phyloP scores from a whole-genome alignment of 2,329 filamentous ascomycete genomes.

The Mollisia scopiformis region DNA sequence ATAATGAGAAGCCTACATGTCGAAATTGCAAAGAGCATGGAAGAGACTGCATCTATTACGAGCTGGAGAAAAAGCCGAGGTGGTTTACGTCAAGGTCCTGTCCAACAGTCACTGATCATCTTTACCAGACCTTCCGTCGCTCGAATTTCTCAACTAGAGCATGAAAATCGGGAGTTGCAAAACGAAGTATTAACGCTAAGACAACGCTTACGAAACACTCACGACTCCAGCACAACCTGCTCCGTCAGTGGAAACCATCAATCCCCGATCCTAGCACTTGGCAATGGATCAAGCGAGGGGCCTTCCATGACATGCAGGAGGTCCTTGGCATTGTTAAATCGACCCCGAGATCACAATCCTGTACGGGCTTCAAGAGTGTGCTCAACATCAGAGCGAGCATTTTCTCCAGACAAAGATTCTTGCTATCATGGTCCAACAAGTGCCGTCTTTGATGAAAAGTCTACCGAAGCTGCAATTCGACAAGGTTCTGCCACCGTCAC shows the following conservation, averaged over 20 bases:
- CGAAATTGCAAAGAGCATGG: constrained; percentile 49
- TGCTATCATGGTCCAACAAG: constrained; percentile 18
- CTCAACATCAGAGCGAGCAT: neutral
- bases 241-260: too few species aligned
- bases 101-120: too few species aligned
- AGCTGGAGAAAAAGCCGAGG: constrained; percentile 10
- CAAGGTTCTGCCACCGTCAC: neutral
- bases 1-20: constrained; percentile 47
- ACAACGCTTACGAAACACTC: too few species aligned
- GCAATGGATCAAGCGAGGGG: too few species aligned
- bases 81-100: too few species aligned
- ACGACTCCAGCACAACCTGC: too few species aligned
- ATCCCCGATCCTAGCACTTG: too few species aligned
- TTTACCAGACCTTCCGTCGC: constrained; percentile 16
- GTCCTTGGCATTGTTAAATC: neutral
- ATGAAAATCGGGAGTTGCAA: constrained; percentile 12
- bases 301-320: neutral
- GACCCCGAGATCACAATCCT: neutral
- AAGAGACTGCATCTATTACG: constrained; percentile 14
- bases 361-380: neutral
- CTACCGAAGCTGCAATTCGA: neutral
- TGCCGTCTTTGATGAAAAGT: constrained; percentile 12
- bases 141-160: constrained; percentile 9
- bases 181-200: neutral
- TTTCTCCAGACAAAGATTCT: constrained; percentile 2